A percentile compares a stretch with the other conserved stretches of the same genome.
phyloP scores from a whole-genome alignment of 2,329 filamentous ascomycete species.

The Chalaropsis ovoidea region DNA sequence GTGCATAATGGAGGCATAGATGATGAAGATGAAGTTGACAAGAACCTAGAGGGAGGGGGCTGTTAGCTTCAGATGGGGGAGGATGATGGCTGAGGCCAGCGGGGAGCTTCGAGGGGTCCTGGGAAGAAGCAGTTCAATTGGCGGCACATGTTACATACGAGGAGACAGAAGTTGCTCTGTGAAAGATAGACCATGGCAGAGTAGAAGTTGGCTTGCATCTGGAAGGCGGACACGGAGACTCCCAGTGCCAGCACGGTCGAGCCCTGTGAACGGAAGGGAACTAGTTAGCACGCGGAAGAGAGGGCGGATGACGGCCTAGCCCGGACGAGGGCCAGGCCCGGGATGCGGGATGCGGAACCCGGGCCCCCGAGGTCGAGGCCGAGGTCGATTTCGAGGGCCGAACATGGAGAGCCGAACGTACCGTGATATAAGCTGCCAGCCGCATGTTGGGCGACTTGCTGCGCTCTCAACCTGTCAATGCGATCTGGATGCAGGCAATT shows the following conservation, averaged over 20 bases:
- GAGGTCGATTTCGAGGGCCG: not conserved
- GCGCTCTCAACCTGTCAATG: not conserved
- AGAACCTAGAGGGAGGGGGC: constrained; percentile 53
- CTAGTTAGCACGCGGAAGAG: not conserved
- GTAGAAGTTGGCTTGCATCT: constrained; percentile 95
- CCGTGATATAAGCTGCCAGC: constrained; percentile 51
- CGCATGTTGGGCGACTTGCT: constrained; percentile 40
- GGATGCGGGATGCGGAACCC: not conserved
- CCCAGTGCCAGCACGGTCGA: constrained; percentile 75
- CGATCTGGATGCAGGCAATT: not conserved
- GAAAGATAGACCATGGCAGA: constrained; percentile 93
- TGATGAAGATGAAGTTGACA: constrained; percentile 77
- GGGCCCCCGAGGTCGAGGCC: no score
- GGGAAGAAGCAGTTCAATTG: not conserved
- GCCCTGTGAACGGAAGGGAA: constrained; percentile 40
- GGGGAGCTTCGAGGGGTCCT: not conserved
- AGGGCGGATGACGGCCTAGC: not conserved
- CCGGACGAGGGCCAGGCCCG: not conserved
- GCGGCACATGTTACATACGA: constrained; percentile 48
- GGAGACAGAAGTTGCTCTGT: constrained; percentile 88
- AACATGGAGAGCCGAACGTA: constrained; percentile 35
- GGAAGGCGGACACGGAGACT: constrained; percentile 81
- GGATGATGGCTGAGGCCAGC: not conserved
- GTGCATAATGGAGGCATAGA: constrained; percentile 72
- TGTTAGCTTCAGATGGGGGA: not conserved